Evolutionary conservation across 768 basidiomycete species (phyloP).

Genomic region (Hebeloma cylindrosporum): DNA sequence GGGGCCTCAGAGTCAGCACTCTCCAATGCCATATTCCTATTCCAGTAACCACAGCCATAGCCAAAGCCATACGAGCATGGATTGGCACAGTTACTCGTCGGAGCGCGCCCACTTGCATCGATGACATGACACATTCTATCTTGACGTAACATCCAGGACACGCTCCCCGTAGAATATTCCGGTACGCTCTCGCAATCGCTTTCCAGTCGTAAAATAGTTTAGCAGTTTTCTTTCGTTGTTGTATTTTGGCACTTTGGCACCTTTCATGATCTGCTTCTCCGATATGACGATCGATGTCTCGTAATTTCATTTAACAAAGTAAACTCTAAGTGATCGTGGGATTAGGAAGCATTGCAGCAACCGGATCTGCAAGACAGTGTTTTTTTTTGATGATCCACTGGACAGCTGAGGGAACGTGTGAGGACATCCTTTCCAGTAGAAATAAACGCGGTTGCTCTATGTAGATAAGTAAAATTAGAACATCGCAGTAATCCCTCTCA

Average conservation of each 20-base stretch:
- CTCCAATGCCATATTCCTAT: constrained; percentile 51
- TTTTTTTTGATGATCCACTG: too few relatives aligned
- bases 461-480: too few relatives aligned
- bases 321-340: constrained; percentile 31
- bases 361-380: constrained; percentile 29
- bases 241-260: constrained; percentile 11
- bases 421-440: too few relatives aligned
- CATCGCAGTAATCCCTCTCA: too few relatives aligned
- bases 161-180: constrained; percentile 18
- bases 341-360: constrained; percentile 28
- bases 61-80: constrained; percentile 42
- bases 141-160: constrained; percentile 9
- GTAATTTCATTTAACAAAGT: constrained; percentile 21
- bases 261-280: constrained; percentile 17
- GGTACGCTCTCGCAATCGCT: constrained; percentile 8
- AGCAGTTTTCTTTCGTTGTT: too few relatives aligned
- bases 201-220: too few relatives aligned
- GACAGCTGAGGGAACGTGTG: too few relatives aligned
- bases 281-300: constrained; percentile 11
- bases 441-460: too few relatives aligned
- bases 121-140: constrained; percentile 31
- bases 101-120: constrained; percentile 64
- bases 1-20: constrained; percentile 19
- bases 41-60: constrained; percentile 38
- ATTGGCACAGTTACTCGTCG: constrained; percentile 67